Percentiles rank a stretch among this genome's conserved stretches.
phyloP scores from a whole-genome alignment of 805 yeast species.

The Lipomyces sp. region DNA sequence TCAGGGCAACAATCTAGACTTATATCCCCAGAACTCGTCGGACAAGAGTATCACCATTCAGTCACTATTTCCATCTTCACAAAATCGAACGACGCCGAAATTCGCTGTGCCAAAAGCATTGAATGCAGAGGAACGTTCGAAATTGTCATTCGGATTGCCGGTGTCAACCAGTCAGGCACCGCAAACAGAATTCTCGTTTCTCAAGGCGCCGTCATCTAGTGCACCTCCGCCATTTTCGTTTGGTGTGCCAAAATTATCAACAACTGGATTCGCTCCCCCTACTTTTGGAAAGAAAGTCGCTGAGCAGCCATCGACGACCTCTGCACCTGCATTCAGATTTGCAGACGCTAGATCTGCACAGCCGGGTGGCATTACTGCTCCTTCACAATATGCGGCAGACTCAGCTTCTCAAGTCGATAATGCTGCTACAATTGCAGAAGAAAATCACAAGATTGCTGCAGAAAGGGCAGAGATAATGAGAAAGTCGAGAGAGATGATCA shows the following conservation, averaged over 20 bases:
- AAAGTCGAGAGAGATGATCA: background rate
- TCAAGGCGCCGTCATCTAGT: background rate
- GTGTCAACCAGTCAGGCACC: conserved; percentile 5
- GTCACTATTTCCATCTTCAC: conserved; percentile 22
- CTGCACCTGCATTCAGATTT: background rate
- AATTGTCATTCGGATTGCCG: conserved; percentile 11
- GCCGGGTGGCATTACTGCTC: background rate
- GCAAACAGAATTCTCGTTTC: background rate
- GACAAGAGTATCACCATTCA: conserved; percentile 12
- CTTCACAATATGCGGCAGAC: background rate
- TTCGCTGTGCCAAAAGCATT: background rate
- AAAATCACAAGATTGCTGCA: conserved; percentile 5
- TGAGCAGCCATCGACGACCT: background rate
- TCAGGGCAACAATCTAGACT: conserved; percentile 45
- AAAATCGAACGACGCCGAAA: background rate
- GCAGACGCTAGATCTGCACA: background rate
- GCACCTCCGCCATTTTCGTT: conserved; percentile 9
- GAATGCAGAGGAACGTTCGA: background rate
- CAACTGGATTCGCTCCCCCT: background rate
- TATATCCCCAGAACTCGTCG: conserved; percentile 22
- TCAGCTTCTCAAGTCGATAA: background rate
- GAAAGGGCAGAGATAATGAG: conserved; percentile 12
- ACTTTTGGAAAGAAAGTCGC: background rate
- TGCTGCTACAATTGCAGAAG: background rate
- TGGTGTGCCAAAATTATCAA: background rate